These are phyloP conservation scores for Pichiaceae sp. DNA, from an alignment of 1,139 yeast genomes.

Conservation along the genomic window DNA sequence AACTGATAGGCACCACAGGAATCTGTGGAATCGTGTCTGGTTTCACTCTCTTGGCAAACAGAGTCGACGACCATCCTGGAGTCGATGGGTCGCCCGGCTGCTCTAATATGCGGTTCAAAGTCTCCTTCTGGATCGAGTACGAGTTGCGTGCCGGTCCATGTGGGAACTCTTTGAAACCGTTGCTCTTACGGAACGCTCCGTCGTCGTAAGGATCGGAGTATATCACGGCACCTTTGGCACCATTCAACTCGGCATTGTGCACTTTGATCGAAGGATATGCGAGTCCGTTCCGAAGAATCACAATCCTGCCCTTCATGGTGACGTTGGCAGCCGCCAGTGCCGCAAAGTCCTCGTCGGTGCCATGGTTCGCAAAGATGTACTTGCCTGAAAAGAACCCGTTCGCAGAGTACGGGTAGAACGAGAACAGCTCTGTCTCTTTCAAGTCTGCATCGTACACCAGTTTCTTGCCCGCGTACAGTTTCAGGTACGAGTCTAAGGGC, in stretches of 20 bases:
- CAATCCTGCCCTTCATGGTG: conserved; percentile 21
- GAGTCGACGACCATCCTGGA: conserved; percentile 39
- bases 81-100: conserved; percentile 73
- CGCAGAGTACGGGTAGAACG: conserved; percentile 29
- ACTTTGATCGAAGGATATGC: conserved; percentile 25
- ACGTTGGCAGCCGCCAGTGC: conserved; percentile 14
- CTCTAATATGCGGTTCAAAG: conserved; percentile 50
- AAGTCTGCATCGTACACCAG: conserved; percentile 30
- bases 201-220: conserved; percentile 37
- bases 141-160: conserved; percentile 39
- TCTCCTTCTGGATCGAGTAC: conserved; percentile 41
- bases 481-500: conserved; percentile 41
- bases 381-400: conserved; percentile 24
- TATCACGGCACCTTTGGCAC: conserved; percentile 25
- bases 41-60: conserved; percentile 27
- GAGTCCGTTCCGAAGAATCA: conserved; percentile 23
- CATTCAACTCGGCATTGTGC: conserved; percentile 23
- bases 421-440: conserved; percentile 43
- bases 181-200: conserved; percentile 28
- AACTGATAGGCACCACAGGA: conserved; percentile 34
- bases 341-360: conserved; percentile 23
- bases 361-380: conserved; percentile 27
- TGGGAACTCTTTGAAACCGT: conserved; percentile 35
- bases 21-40: conserved; percentile 38
- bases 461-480: conserved; percentile 26